Base-by-base conservation (phyloP, 805 yeast species). In the Kodamaea kakaduensis region DNA sequence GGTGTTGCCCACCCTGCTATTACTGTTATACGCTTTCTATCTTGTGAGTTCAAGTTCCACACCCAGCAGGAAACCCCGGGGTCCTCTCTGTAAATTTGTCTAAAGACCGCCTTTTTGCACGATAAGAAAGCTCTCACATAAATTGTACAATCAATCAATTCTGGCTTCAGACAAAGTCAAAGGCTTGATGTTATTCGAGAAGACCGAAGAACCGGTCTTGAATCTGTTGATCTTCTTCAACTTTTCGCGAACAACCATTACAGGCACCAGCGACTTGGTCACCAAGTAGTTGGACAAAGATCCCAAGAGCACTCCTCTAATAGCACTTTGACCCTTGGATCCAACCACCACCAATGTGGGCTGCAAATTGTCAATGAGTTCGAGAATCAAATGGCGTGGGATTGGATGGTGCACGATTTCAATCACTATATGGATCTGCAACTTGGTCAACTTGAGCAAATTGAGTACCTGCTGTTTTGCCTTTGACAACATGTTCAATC, bases 271-370 rank as follows among this genome's bases (percentile, higher is more conserved):
- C 47, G 81, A 74, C 54, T 79, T 77, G 12, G 85, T 77, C 12
- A 82, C 86, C 43, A 82, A 60, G 53, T 82, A 81, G 47, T 82
- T 82, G 3, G 86, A 78, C 39, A 83, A 67, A 2, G 84, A 77
- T 3, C 90, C 90, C 42, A 81, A 67, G 35, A 82, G 67, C 6
- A 82, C 86, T 5, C 90, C 89, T 53, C 78, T 78, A 22, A 82
- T 60, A 3, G 87, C 85, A 37, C 77, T 67, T 42, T 77, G 77
- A 19, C 90, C 90, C 46, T 81, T 75, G 3, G 87, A 81, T 0
- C 90, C 90, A 8, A 82, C 83, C 34, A 82, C 73, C 5, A 83
- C 88, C 50, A 83, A 61, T 0, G 85, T 79, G 4, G 89, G 90
- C 35, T 77, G 76, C 38, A 82, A 66, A 47, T 80, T 77, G 49